Evolutionary conservation across 1,284 basidiomycete species (phyloP), one percentile per base, ranked within the genome.

Genomic region (Hypsizygus ulmarius): DNA sequence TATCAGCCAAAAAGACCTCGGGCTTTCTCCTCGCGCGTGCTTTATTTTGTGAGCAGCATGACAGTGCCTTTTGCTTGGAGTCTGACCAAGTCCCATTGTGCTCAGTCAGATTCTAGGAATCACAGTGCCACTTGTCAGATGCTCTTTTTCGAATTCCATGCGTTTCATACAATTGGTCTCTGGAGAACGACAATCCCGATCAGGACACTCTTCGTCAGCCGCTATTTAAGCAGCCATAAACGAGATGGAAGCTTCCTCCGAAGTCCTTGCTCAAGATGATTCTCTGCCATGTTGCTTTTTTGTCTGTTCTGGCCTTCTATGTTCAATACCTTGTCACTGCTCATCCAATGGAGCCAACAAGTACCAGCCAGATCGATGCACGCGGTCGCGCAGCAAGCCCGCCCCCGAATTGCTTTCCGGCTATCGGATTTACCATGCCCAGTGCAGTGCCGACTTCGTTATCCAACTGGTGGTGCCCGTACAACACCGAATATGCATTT

Each of bases 391-490:
- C 59, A 8, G 52, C 59, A 3, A 56, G 46, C 9, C 47, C 59
- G 29, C 59, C 63, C 5, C 60, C 63, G 0, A 66, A 67, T 39
- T 75, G 73, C 46, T 75, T 75, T 56, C 73, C 73, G 19, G 67
- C 70, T 5, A 46, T 72, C 33, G 72, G 72, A 0, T 88, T 87
- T 58, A 60, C 59, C 12, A 83, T 78, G 76, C 85, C 85, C 2
- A 59, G 63, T 0, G 47, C 56, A 3, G 59, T 75, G 6, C 83
- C 83, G 0, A 52, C 59, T 3, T 74, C 75, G 1, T 48, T 71
- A 25, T 68, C 71, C 42, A 71, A 72, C 51, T 88, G 85, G 85
- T 88, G 85, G 86, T 88, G 85, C 59, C 62, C 75, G 47, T 61
- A 66, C 35, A 65, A 66, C 47, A 77, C 74, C 1, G 85, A 88